Evolutionary conservation across 768 basidiomycete genomes (phyloP), one percentile per base, ranked within the genome.

Genomic region (Trametes gibbosa): DNA sequence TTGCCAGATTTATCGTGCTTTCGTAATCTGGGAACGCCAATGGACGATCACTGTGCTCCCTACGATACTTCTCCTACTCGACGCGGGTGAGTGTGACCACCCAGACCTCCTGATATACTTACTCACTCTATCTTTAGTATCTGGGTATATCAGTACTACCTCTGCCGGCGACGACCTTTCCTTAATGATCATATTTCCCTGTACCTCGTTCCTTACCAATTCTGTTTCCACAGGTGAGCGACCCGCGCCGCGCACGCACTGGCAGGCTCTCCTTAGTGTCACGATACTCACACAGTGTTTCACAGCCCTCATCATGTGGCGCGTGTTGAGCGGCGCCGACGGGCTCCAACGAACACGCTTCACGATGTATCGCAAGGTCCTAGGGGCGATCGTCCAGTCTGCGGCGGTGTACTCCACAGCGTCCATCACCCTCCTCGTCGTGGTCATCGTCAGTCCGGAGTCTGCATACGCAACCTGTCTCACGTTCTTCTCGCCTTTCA

Each of bases 381-480:
- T 52, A 14, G 43, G 46, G 17, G 50, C 57, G 34, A 52, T 58
- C 41, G 42, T 58, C 10, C 50, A 58, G 50, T 58, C 57, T 12
- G 57, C 57, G 5, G 50, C 50, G 5, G 35, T 58, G 3, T 58
- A 58, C 50, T 52, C 57, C 23, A 37, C 35, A 6, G 50, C 57
- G 24, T 46, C 43, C 45, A 17, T 58, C 32, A 27, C 50, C 21
- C 35, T 52, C 23, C 14, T 51, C 57, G n/a, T 51, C 21, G 46
- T 37, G 17, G 23, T 24, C 42, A 37, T 58, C 24, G 13, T 29
- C 0, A 52, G 57, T 34, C 34, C 50, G 7, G 52, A 39, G 17
- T 34, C 39, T n/a, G 55, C 16, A 4, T 46, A 27, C 17, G 10
- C 24, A 17, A 50, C 43, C 16, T 58, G 57, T 14, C 43, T 58